Percentiles rank a stretch among this genome's conserved stretches.
Evolutionary conservation across 2,329 filamentous ascomycete genomes (phyloP).

Genomic region (Decorospora gaudefroyi): DNA sequence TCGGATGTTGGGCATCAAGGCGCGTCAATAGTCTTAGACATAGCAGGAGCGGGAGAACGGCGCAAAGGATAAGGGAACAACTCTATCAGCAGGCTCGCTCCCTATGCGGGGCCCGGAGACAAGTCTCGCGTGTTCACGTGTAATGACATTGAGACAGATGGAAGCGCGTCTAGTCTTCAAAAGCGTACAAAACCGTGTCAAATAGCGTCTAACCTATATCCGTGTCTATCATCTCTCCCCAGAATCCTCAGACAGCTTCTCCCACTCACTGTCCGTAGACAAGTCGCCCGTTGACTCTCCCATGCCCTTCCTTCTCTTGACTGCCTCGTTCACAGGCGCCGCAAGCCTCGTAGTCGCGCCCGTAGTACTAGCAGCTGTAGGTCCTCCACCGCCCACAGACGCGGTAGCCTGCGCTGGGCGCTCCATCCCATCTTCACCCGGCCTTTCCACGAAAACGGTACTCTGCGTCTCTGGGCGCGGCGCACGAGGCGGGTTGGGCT

Average conservation of each 20-base stretch:
- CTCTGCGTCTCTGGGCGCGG: constrained; percentile 38
- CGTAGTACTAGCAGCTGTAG: constrained; percentile 33
- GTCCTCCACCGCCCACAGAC: constrained; percentile 14
- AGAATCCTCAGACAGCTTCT: constrained; percentile 74
- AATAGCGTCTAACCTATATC: constrained; percentile 8
- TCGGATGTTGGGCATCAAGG: constrained; percentile 23
- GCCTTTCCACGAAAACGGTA: constrained; percentile 43
- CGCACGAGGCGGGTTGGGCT: constrained; percentile 22
- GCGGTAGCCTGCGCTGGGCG: constrained; percentile 25
- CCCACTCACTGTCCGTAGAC: constrained; percentile 96
- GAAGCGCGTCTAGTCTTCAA: constrained; percentile 16
- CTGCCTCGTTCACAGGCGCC: constrained; percentile 41
- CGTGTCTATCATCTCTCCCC: constrained; percentile 37
- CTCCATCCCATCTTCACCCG: constrained; percentile 20
- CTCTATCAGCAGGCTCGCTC: not conserved
- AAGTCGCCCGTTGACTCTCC: constrained; percentile 58
- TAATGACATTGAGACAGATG: constrained; percentile 10
- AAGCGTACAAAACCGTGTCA: constrained; percentile 4
- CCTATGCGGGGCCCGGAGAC: constrained; percentile 13
- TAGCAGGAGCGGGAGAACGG: not conserved
- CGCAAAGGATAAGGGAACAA: not conserved
- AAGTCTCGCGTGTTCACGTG: constrained; percentile 35
- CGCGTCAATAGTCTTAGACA: not conserved
- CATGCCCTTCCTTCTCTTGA: constrained; percentile 53
- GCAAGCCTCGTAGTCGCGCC: constrained; percentile 38